Percentiles rank a stretch among this genome's conserved stretches.
phyloP scores from a whole-genome alignment of 768 basidiomycete genomes.

The Sporobolomyces phaffii region DNA sequence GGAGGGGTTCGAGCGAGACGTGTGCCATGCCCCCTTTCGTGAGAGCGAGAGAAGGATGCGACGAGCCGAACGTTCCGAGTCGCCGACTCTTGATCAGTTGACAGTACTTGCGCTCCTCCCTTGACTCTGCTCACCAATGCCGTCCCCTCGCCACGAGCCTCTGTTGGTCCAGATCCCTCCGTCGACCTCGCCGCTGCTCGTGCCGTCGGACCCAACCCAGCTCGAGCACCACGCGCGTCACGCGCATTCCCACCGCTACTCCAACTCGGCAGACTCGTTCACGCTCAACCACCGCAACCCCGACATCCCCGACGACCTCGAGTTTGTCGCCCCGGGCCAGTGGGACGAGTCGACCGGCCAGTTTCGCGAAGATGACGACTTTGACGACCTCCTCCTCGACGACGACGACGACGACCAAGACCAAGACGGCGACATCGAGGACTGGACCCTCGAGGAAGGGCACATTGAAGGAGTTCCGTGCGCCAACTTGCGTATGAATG shows the following conservation, averaged over 20 bases:
- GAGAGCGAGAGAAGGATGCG: background rate
- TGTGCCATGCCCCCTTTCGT: background rate
- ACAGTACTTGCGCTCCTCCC: too few species aligned
- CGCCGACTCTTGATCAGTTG: too few species aligned
- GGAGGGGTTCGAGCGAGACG: slow-evolving; percentile 29
- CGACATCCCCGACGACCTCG: slow-evolving; percentile 39
- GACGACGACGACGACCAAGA: slow-evolving; percentile 34
- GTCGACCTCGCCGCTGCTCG: slow-evolving; percentile 8
- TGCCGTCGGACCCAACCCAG: background rate
- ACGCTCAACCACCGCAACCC: slow-evolving; percentile 42
- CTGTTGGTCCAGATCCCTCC: slow-evolving; percentile 24
- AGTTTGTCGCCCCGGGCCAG: slow-evolving; percentile 36
- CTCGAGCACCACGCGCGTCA: too few species aligned
- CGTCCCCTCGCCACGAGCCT: background rate
- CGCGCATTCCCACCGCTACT: background rate
- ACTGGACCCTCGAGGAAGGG: too few species aligned
- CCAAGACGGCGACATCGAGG: too few species aligned
- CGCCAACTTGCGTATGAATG: slow-evolving; percentile 31
- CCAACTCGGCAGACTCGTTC: slow-evolving; percentile 19
- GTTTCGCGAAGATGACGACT: slow-evolving; percentile 13
- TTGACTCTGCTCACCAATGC: background rate
- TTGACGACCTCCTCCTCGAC: slow-evolving; percentile 24
- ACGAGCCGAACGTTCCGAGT: background rate
- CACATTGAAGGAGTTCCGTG: slow-evolving; percentile 40
- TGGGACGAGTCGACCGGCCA: slow-evolving; percentile 15